These are phyloP conservation scores for Phytophthora sp. DNA, from an alignment of 352 stramenopile species.

Conservation along the genomic window DNA sequence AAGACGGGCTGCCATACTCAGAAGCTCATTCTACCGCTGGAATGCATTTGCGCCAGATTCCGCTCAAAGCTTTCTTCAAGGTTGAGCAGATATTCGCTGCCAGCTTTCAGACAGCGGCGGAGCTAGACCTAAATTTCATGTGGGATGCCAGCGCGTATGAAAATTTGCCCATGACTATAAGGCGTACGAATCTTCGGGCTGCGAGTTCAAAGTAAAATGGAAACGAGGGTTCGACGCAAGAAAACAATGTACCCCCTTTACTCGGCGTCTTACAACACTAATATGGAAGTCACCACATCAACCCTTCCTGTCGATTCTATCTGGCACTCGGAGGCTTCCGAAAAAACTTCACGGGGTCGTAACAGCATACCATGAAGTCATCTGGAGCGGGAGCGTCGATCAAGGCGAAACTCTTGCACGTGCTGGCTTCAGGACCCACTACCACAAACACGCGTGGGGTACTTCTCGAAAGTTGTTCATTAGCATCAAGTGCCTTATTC, in stretches of 20 bases:
- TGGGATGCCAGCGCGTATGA: too few species aligned
- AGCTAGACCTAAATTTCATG: too few species aligned
- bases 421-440: conserved; percentile 27
- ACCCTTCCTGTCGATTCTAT: conserved; percentile 2
- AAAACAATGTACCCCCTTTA: background rate
- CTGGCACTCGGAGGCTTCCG: conserved; percentile 6
- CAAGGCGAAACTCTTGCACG: conserved; percentile 28
- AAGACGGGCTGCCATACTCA: too few species aligned
- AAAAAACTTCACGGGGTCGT: conserved; percentile 24
- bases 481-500: conserved; percentile 28
- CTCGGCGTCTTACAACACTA: background rate
- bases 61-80: too few species aligned
- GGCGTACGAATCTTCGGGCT: too few species aligned
- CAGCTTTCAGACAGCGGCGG: too few species aligned
- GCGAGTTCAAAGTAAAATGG: background rate
- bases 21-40: too few species aligned
- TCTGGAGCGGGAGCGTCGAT: conserved; percentile 16
- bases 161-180: too few species aligned
- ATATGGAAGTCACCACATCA: background rate
- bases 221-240: too few species aligned
- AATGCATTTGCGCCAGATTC: too few species aligned
- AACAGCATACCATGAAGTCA: conserved; percentile 36
- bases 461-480: conserved; percentile 5
- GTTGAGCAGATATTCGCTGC: too few species aligned
- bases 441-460: conserved; percentile 32